phyloP scores from a whole-genome alignment of 1,139 yeast species.

The Yamadazyma diospyri region DNA sequence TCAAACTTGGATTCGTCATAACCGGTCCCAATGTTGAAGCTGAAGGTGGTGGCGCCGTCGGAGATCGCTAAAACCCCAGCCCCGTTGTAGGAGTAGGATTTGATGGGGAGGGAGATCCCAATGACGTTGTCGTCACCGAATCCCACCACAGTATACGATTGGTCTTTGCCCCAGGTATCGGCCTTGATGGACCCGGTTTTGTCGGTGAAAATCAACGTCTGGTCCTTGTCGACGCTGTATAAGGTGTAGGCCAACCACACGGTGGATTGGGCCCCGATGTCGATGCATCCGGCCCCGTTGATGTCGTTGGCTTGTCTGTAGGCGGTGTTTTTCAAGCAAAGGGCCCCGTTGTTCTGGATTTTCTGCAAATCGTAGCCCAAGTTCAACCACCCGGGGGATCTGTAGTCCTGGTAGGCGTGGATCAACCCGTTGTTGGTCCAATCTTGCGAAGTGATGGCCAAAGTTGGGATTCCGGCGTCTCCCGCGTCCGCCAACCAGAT shows the following conservation, averaged over 20 bases:
- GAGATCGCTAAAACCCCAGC: slow-evolving; percentile 31
- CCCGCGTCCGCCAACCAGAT: slow-evolving; percentile 15
- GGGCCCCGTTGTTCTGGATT: slow-evolving; percentile 15
- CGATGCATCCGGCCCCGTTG: slow-evolving; percentile 18
- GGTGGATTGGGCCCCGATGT: slow-evolving; percentile 14
- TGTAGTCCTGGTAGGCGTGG: slow-evolving; percentile 12
- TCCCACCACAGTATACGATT: slow-evolving; percentile 15
- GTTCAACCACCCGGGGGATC: slow-evolving; percentile 12
- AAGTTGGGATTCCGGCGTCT: slow-evolving; percentile 13
- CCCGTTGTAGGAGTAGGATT: slow-evolving; percentile 7
- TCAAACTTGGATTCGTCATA: slow-evolving; percentile 24
- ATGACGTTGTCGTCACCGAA: slow-evolving; percentile 17
- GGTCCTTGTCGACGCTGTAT: slow-evolving; percentile 8
- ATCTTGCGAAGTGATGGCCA: slow-evolving; percentile 11
- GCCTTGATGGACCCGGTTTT: slow-evolving; percentile 10
- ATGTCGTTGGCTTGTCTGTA: slow-evolving; percentile 14
- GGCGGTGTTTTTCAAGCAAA: slow-evolving; percentile 15
- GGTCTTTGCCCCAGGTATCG: slow-evolving; percentile 10
- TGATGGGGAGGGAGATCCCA: slow-evolving; percentile 12
- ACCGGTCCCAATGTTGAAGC: slow-evolving; percentile 84
- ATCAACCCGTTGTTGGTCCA: slow-evolving; percentile 12
- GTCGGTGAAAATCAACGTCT: slow-evolving; percentile 12
- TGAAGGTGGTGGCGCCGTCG: slow-evolving; percentile 60
- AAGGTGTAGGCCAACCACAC: slow-evolving; percentile 12
- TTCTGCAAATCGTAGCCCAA: slow-evolving; percentile 12